Evolutionary conservation across 1,284 basidiomycete species (phyloP).

Genomic region (Hemileia vastatrix): DNA sequence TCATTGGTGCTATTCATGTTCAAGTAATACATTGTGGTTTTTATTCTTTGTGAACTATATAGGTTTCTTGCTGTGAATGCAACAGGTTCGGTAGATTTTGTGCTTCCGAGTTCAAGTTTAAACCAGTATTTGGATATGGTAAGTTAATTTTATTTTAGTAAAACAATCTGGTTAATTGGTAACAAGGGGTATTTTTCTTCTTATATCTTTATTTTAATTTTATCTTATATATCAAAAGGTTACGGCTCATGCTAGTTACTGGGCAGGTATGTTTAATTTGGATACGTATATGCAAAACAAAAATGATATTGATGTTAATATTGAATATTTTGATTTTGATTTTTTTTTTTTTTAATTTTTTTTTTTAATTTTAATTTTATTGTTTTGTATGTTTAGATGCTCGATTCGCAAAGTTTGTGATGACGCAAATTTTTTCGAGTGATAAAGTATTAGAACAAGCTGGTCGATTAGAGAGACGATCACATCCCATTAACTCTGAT

Average conservation of each 20-base stretch:
- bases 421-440: constrained; percentile 17
- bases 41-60: background rate
- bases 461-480: too few relatives aligned
- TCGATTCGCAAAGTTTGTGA: constrained; percentile 18
- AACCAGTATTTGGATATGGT: constrained; percentile 24
- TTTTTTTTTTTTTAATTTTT: too few relatives aligned
- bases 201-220: background rate
- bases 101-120: constrained; percentile 17
- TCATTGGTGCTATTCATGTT: background rate
- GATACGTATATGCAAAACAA: too few relatives aligned
- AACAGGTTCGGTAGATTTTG: constrained; percentile 21
- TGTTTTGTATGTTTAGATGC: too few relatives aligned
- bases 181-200: background rate
- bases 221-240: background rate
- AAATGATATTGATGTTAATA: too few relatives aligned
- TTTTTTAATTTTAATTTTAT: too few relatives aligned
- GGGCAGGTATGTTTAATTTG: too few relatives aligned
- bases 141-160: background rate
- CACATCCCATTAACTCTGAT: too few relatives aligned
- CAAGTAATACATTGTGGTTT: background rate
- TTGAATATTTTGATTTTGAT: too few relatives aligned
- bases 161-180: background rate
- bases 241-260: constrained; percentile 23
- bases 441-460: too few relatives aligned
- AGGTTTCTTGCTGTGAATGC: constrained; percentile 21